Evolutionary conservation across 2,329 filamentous ascomycete genomes (phyloP).

Genomic region (Reticulascus tulasneorum): DNA sequence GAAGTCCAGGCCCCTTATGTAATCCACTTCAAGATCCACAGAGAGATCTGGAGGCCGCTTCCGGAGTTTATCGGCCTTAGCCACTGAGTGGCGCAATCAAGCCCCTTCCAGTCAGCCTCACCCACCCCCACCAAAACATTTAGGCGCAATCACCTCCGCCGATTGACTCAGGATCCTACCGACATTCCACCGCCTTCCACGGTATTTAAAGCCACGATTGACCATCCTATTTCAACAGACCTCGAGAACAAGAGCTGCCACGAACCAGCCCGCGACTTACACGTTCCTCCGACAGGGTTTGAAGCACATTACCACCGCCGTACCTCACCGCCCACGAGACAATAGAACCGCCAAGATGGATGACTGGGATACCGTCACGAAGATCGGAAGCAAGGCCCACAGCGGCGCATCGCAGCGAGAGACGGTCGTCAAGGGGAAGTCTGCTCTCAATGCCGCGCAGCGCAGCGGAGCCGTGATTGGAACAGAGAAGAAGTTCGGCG

Average conservation of each 20-base stretch:
- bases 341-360: conserved; percentile 54
- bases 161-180: conserved; percentile 24
- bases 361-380: conserved; percentile 86
- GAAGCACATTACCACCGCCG: conserved; percentile 13
- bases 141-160: conserved; percentile 19
- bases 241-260: not conserved
- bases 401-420: conserved; percentile 67
- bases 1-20: no score
- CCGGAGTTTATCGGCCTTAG: conserved; percentile 3
- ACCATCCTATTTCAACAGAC: conserved; percentile 4
- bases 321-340: conserved; percentile 13
- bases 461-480: conserved; percentile 70
- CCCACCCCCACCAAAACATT: no score
- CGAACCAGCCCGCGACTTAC: conserved; percentile 4
- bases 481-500: conserved; percentile 87
- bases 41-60: conserved; percentile 6
- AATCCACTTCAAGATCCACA: no score
- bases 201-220: conserved; percentile 10
- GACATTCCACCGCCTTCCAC: conserved; percentile 21
- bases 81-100: not conserved
- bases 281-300: conserved; percentile 1
- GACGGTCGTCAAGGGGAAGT: conserved; percentile 82
- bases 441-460: conserved; percentile 82
- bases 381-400: conserved; percentile 85
- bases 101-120: no score